Evolutionary conservation across 306 rosid genomes (phyloP), one percentile per base, ranked within the genome.

Genomic region (Senna siamea): DNA sequence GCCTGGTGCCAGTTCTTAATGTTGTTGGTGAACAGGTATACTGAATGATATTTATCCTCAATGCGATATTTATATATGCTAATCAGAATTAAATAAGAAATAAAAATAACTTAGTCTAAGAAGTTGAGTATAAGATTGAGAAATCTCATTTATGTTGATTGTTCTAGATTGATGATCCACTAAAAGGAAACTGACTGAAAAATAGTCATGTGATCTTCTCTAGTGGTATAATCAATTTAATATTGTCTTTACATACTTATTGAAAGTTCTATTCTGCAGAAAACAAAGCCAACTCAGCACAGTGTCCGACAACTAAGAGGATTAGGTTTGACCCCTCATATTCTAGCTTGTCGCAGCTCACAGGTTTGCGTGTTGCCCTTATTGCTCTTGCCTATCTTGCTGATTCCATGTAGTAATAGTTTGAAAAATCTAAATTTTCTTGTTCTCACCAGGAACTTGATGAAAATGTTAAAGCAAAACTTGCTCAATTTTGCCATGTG

Each of bases 401-500:
- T 61, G 52, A 30, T 61, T 81, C 37, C 50, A 34, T 35, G 13
- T 48, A 54, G 57, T 48, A 66, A 26, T 65, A 53, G 43, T 80
- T 41, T 74, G 26, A 75, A 63, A n/a, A 5, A 55, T 64, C 34
- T 46, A 3, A 17, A 26, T 48, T 28, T 32, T 17, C 41, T 40
- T 86, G 48, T 70, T 19, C 22, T 67, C 59, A 9, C 41, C 93
- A 93, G 98, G 87, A 87, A 60, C 90, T 91, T 35, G 89, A 86
- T 22, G 89, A 82, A 66, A 93, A 80, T 20, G 96, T 91, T 1
- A 89, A 77, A 88, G 79, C 20, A 9, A 93, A 93, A 77, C 86
- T 93, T 51, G 76, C 87, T 79, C 98, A 90, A 72, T 93, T 93
- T 85, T 93, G 97, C 81, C 96, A 93, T 73, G 91, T 93, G 61